These are phyloP conservation scores for Rhizopogon vulgaris DNA, from an alignment of 768 basidiomycete genomes.

Conservation along the genomic window DNA sequence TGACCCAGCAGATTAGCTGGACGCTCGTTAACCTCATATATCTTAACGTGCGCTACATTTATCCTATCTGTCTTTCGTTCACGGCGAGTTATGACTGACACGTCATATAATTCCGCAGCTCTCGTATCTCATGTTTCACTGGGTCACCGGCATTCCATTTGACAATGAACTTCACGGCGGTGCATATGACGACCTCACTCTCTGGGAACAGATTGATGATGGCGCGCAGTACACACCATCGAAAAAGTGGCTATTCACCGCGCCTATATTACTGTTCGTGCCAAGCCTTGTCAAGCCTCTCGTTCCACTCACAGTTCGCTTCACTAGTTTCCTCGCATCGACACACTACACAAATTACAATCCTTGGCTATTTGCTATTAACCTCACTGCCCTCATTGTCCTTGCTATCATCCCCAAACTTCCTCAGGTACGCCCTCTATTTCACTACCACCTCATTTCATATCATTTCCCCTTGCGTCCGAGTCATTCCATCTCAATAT, in stretches of 20 bases:
- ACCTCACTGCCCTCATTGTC: conserved; percentile 69
- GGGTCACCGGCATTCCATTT: conserved; percentile 96
- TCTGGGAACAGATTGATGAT: conserved; percentile 99
- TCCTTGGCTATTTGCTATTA: conserved; percentile 88
- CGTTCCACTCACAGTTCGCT: not conserved
- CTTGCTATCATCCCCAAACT: conserved; percentile 91
- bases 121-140: conserved; percentile 99
- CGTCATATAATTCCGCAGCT: conserved; percentile 39
- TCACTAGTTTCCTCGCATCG: conserved; percentile 81
- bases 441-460: conserved; percentile 2
- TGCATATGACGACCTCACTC: conserved; percentile 93
- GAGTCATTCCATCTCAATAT: not conserved
- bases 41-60: conserved; percentile 62
- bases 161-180: conserved; percentile 82
- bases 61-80: not conserved
- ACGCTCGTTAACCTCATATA: conserved; percentile 89
- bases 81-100: not conserved
- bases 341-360: conserved; percentile 99
- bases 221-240: conserved; percentile 98
- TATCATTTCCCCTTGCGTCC: conserved; percentile 10
- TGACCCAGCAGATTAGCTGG: conserved; percentile 94
- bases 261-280: conserved; percentile 84
- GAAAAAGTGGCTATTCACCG: conserved; percentile 91
- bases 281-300: not conserved
- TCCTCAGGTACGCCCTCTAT: conserved; percentile 61